These are phyloP conservation scores for Catenaria anguillulae DNA, from an alignment of 371 early-diverging fungal genomes.

Conservation along the genomic window DNA sequence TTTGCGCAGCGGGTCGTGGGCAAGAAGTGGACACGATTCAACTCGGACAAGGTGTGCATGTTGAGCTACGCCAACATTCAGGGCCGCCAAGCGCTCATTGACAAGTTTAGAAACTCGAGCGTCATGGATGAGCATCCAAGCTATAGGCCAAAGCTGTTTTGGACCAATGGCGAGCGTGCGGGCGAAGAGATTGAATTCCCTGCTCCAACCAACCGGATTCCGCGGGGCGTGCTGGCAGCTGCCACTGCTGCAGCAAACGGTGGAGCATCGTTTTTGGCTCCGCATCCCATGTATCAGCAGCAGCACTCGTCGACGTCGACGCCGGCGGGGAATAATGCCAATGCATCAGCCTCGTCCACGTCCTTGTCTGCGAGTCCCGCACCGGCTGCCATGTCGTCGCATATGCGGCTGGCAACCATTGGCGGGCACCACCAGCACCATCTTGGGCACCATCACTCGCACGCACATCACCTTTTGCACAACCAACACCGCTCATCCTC, in stretches of 20 bases:
- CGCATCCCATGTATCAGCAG: background rate
- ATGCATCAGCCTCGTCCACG: background rate
- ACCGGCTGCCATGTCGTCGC: too few species aligned
- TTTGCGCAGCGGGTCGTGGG: constrained; percentile 69
- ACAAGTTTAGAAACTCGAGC: constrained; percentile 70
- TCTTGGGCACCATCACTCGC: background rate
- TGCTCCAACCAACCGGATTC: background rate
- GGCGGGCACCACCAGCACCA: background rate
- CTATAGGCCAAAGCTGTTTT: constrained; percentile 62
- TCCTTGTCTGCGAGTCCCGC: too few species aligned
- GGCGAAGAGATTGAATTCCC: constrained; percentile 54
- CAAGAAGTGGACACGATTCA: constrained; percentile 66
- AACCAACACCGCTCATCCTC: too few species aligned
- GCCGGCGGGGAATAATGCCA: too few species aligned
- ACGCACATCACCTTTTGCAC: too few species aligned
- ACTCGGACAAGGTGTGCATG: constrained; percentile 69
- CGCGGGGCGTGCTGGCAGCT: background rate
- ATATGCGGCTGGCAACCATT: too few species aligned
- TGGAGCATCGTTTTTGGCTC: background rate
- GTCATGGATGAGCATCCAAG: constrained; percentile 58
- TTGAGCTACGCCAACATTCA: constrained; percentile 82
- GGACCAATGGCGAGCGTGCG: constrained; percentile 34
- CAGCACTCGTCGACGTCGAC: background rate
- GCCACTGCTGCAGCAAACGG: too few species aligned
- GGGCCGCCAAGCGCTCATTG: constrained; percentile 57